Evolutionary conservation across 495 filamentous ascomycete species (phyloP).

Genomic region (Aspergillus sparsus): DNA sequence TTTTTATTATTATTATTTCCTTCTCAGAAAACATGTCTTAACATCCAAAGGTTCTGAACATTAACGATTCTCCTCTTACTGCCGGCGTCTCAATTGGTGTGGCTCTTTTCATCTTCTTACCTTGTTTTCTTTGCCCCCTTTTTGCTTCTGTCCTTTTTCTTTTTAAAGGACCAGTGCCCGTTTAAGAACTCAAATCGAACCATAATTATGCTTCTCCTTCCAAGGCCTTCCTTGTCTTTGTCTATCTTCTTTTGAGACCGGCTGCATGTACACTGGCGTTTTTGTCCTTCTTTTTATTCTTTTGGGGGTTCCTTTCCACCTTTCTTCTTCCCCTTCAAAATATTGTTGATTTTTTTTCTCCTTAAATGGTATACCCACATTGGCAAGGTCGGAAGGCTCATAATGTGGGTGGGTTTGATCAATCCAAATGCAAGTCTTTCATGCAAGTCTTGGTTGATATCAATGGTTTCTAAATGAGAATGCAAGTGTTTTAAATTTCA

Average conservation of each 20-base stretch:
- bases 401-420: constrained; percentile 6
- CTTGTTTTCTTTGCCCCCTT: not conserved
- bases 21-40: constrained; percentile 2
- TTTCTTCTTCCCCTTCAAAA: not conserved
- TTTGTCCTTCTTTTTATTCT: constrained; percentile 7
- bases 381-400: constrained; percentile 2
- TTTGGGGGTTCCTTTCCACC: constrained; percentile 4
- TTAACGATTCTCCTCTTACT: no score
- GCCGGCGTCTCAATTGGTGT: not conserved
- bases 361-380: constrained; percentile 11
- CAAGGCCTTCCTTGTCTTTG: constrained; percentile 9
- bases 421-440: not conserved
- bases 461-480: not conserved
- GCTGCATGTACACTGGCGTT: constrained; percentile 3
- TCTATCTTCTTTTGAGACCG: constrained; percentile 8
- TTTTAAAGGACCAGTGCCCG: not conserved
- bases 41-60: not conserved
- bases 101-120: not conserved
- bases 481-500: not conserved
- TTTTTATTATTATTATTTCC: constrained; percentile 7
- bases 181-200: not conserved
- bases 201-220: constrained; percentile 4
- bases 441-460: not conserved
- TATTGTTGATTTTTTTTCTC: not conserved
- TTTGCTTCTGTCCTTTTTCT: not conserved